Conservation (phyloP, 352 stramenopile genomes). For the Aphanomyces euteiches region DNA sequence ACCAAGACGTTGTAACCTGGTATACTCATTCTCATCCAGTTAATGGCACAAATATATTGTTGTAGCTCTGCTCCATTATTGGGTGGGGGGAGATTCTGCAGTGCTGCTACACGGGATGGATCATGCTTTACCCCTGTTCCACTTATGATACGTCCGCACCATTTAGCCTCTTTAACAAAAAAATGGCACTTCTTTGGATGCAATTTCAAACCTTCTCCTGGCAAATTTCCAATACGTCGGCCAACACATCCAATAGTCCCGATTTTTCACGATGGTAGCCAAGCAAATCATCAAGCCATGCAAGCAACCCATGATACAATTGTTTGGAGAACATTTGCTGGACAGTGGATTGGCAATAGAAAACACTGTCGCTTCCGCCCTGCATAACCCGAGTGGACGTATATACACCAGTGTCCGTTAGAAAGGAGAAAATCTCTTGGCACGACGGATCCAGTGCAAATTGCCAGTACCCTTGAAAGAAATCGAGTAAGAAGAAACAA, state of each 20-base stretch:
- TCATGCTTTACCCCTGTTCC: constrained; percentile 22
- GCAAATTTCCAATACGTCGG: constrained; percentile 11
- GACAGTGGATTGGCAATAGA: constrained; percentile 24
- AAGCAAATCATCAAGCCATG: constrained; percentile 29
- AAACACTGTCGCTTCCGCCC: constrained; percentile 24
- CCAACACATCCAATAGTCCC: constrained; percentile 19
- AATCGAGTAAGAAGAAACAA: constrained; percentile 17
- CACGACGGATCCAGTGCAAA: constrained; percentile 23
- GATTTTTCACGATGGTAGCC: constrained; percentile 9
- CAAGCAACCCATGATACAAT: constrained; percentile 26
- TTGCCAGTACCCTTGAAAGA: constrained; percentile 36
- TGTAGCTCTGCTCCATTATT: constrained; percentile 28
- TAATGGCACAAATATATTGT: constrained; percentile 30
- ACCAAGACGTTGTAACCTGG: constrained; percentile 18
- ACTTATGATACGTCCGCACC: constrained; percentile 28
- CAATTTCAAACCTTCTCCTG: constrained; percentile 14
- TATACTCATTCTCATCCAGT: constrained; percentile 32
- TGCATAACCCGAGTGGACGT: constrained; percentile 10
- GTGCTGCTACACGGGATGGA: constrained; percentile 26
- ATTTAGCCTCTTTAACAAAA: constrained; percentile 19
- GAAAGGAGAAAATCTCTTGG: constrained; percentile 28
- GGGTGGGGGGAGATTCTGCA: constrained; percentile 31
- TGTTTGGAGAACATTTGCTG: constrained; percentile 14
- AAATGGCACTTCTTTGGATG: constrained; percentile 14
- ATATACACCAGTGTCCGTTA: constrained; percentile 31